These are phyloP conservation scores for Gliomastix tumulicola DNA, from an alignment of 2,329 filamentous ascomycete species.

Conservation along the genomic window DNA sequence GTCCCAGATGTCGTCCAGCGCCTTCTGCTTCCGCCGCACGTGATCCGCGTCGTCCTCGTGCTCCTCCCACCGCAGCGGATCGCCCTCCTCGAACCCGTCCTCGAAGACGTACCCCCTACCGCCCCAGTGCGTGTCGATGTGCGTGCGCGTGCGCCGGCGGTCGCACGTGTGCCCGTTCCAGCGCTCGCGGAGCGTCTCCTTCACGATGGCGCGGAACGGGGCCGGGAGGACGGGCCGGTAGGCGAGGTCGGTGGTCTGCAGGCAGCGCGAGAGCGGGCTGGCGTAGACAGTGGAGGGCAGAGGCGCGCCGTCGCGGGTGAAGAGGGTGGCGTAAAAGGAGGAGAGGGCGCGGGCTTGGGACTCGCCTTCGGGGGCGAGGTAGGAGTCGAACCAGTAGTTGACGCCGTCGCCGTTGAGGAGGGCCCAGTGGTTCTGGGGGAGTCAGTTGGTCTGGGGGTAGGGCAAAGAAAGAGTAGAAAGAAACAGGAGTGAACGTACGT, in stretches of 20 bases:
- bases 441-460: neutral
- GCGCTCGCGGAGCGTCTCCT: constrained; percentile 52
- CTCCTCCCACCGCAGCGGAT: constrained; percentile 32
- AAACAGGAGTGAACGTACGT: constrained; percentile 22
- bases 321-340: constrained; percentile 40
- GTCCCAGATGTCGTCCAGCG: constrained; percentile 39
- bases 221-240: constrained; percentile 32
- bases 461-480: neutral
- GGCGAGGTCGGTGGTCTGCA: constrained; percentile 46
- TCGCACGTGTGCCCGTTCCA: constrained; percentile 58
- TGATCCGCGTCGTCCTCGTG: constrained; percentile 42
- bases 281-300: constrained; percentile 48
- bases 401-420: constrained; percentile 28
- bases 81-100: constrained; percentile 44
- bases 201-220: constrained; percentile 44
- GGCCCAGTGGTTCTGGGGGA: constrained; percentile 23
- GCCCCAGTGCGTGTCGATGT: constrained; percentile 35
- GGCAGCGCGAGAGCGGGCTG: constrained; percentile 50
- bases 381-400: constrained; percentile 31
- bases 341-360: constrained; percentile 45
- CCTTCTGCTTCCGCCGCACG: constrained; percentile 28
- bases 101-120: constrained; percentile 45
- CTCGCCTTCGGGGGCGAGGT: constrained; percentile 44
- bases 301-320: constrained; percentile 38
- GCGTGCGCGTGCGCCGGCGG: constrained; percentile 37